Evolutionary conservation across 2,329 filamentous ascomycete genomes (phyloP).

Genomic region (Fusarium metavorans): DNA sequence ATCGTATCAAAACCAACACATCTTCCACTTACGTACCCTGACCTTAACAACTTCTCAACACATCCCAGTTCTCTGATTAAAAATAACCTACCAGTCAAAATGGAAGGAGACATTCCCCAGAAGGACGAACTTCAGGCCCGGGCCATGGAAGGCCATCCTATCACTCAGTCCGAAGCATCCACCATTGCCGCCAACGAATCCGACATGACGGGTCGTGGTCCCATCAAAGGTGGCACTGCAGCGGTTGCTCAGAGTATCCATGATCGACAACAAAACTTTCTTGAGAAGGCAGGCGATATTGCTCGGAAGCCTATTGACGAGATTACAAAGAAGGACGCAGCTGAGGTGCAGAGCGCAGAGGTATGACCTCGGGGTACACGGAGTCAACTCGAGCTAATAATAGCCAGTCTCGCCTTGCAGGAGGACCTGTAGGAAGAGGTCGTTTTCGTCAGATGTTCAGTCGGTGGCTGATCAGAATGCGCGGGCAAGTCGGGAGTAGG

Average conservation of each 20-base stretch:
- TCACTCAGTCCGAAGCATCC: slow-evolving; percentile 23
- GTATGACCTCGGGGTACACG: no score
- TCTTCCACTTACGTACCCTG: no score
- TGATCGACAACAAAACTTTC: slow-evolving; percentile 23
- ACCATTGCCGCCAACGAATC: slow-evolving; percentile 24
- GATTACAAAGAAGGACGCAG: slow-evolving; percentile 27
- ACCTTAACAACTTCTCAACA: not conserved
- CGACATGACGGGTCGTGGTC: slow-evolving; percentile 21
- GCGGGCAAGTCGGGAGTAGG: not conserved
- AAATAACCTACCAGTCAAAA: not conserved
- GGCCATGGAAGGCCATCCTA: slow-evolving; percentile 25
- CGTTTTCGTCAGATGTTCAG: slow-evolving; percentile 19
- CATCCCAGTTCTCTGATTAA: not conserved
- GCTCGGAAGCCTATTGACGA: slow-evolving; percentile 12
- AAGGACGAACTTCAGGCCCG: slow-evolving; percentile 25
- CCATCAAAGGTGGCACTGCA: slow-evolving; percentile 26
- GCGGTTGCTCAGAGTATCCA: slow-evolving; percentile 27
- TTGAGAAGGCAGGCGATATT: slow-evolving; percentile 22
- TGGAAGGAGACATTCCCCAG: slow-evolving; percentile 12
- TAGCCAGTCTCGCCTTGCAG: slow-evolving; percentile 5
- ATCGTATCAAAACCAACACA: not conserved
- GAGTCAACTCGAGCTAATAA: not conserved
- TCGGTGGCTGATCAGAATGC: slow-evolving; percentile 23
- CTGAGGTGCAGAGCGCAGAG: slow-evolving; percentile 28
- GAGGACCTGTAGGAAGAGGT: slow-evolving; percentile 20